These are phyloP conservation scores for Scheffersomyces parashehatae DNA, from an alignment of 1,139 yeast species.

Conservation along the genomic window DNA sequence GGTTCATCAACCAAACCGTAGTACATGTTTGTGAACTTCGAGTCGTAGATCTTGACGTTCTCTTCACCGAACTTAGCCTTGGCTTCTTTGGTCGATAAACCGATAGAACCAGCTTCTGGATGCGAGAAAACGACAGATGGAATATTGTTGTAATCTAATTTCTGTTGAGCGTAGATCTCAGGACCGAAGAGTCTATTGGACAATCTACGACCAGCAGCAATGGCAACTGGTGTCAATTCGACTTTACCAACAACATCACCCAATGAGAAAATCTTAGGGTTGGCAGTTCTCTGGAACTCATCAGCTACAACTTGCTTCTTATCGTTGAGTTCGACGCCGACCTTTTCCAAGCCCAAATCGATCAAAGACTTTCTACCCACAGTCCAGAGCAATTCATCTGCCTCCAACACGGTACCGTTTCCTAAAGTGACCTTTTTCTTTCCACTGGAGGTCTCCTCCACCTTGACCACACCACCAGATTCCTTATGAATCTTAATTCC, in stretches of 20 bases:
- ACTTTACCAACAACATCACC: conserved; percentile 94
- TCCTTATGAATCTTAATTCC: conserved; percentile 81
- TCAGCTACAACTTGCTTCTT: conserved; percentile 69
- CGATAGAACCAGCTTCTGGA: conserved; percentile 96
- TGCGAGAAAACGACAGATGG: conserved; percentile 95
- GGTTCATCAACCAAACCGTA: conserved; percentile 71
- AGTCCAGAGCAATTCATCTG: conserved; percentile 89
- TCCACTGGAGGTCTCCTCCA: conserved; percentile 63
- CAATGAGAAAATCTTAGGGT: conserved; percentile 72
- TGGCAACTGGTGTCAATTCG: conserved; percentile 97
- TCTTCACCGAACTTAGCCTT: conserved; percentile 75
- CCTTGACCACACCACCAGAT: conserved; percentile 54
- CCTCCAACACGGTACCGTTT: conserved; percentile 59
- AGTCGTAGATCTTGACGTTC: conserved; percentile 75
- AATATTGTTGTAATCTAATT: conserved; percentile 80
- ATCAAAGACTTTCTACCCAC: conserved; percentile 82
- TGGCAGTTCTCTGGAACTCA: conserved; percentile 81
- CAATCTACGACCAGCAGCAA: conserved; percentile 95
- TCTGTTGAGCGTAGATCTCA: conserved; percentile 58
- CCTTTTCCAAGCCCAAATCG: conserved; percentile 73
- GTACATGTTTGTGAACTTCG: conserved; percentile 89
- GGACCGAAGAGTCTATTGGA: conserved; percentile 91
- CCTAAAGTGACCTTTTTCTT: conserved; percentile 60
- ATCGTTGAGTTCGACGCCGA: conserved; percentile 65
- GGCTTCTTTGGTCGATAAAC: conserved; percentile 79